Evolutionary conservation across 176 grass and related monocot species (phyloP).

Genomic region (Melocanna baccifera): DNA sequence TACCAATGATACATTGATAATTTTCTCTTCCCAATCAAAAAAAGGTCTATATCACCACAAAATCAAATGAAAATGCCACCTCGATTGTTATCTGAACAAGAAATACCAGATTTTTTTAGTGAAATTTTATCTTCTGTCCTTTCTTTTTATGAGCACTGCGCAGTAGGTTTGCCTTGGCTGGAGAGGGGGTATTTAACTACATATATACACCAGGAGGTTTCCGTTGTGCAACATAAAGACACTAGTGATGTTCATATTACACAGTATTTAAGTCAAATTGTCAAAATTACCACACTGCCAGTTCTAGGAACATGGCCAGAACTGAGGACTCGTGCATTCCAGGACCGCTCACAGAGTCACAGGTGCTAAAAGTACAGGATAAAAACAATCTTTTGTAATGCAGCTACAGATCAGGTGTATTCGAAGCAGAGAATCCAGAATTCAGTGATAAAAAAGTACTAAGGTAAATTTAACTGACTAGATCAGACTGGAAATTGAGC

Average conservation of each 20-base stretch:
- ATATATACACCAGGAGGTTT: neutral
- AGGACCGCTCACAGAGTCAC: neutral
- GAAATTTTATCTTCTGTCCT: neutral
- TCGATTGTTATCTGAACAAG: neutral
- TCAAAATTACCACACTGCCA: neutral
- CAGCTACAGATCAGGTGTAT: neutral
- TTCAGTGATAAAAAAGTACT: neutral
- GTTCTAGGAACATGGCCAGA: neutral
- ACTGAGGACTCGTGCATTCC: neutral
- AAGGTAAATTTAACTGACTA: slow-evolving; percentile 7
- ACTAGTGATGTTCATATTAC: neutral
- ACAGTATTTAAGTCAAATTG: slow-evolving; percentile 4
- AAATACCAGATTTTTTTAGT: neutral
- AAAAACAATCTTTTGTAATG: neutral
- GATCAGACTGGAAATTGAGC: neutral
- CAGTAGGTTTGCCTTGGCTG: neutral
- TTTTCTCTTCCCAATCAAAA: neutral
- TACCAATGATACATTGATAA: neutral
- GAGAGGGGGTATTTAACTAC: neutral
- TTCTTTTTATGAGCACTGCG: neutral
- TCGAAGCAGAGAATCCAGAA: slow-evolving; percentile 11
- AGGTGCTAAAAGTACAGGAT: neutral
- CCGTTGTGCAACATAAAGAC: neutral
- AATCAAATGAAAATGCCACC: neutral
- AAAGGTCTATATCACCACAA: neutral